Conservation (phyloP, 768 basidiomycete genomes). For the Russula sp. region DNA sequence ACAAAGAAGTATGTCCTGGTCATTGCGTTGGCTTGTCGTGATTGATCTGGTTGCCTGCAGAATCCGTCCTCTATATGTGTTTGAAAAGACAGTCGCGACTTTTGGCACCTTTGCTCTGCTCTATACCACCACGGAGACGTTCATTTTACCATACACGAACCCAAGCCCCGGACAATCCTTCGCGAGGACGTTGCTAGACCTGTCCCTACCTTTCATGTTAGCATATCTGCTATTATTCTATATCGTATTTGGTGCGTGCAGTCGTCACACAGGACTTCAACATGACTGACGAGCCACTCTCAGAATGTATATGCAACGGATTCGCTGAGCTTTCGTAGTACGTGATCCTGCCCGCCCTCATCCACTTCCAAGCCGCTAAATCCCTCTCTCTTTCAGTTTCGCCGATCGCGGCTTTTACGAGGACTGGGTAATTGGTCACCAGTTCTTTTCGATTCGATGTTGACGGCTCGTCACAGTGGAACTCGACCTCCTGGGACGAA, state of each 20-base stretch:
- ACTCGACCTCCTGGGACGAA: constrained; percentile 94
- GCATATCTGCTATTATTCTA: constrained; percentile 84
- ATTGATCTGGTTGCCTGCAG: constrained; percentile 27
- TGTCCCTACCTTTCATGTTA: constrained; percentile 91
- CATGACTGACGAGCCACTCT: constrained; percentile 16
- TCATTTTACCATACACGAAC: constrained; percentile 77
- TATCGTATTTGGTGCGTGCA: constrained; percentile 67
- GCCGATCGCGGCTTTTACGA: constrained; percentile 98
- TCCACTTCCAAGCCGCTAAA: background rate
- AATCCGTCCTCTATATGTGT: constrained; percentile 73
- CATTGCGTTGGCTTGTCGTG: background rate
- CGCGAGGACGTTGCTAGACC: constrained; percentile 69
- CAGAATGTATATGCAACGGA: constrained; percentile 94
- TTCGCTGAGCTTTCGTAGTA: constrained; percentile 91
- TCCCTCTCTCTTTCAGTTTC: constrained; percentile 48
- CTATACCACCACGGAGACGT: constrained; percentile 88
- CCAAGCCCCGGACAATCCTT: constrained; percentile 67
- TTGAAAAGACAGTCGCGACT: constrained; percentile 69
- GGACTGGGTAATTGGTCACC: constrained; percentile 64
- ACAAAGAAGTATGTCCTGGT: constrained; percentile 61
- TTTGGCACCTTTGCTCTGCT: constrained; percentile 96
- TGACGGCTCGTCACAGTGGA: constrained; percentile 60
- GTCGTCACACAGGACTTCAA: background rate
- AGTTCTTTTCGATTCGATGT: background rate
- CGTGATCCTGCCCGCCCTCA: constrained; percentile 26